Percentiles rank a stretch among this genome's conserved stretches.
Evolutionary conservation across 139 green algal species (phyloP).

Genomic region (Trebouxia sp.): DNA sequence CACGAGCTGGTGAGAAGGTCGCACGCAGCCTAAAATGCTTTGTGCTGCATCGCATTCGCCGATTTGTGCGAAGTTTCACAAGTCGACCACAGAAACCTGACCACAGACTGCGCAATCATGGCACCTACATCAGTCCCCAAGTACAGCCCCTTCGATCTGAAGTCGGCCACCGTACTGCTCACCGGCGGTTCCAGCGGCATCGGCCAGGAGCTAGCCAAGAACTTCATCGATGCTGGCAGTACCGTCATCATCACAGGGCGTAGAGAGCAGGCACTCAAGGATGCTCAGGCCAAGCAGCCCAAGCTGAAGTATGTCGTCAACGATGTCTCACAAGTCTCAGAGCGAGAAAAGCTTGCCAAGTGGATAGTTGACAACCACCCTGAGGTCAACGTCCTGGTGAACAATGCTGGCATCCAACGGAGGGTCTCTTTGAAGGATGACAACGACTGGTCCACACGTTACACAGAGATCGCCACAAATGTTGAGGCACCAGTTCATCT

Average conservation of each 20-base stretch:
- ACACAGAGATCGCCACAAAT: neutral
- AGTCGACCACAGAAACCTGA: no score
- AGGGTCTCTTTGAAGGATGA: neutral
- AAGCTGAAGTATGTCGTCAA: neutral
- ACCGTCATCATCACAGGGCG: constrained; percentile 26
- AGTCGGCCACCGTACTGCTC: constrained; percentile 1
- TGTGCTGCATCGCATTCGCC: no score
- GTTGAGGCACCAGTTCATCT: constrained; percentile 20
- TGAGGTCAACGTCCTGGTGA: constrained; percentile 12
- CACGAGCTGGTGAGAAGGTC: no score
- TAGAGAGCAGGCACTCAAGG: neutral
- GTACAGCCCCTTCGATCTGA: constrained; percentile 4
- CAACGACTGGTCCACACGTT: neutral
- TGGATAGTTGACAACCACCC: neutral
- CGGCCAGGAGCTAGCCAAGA: neutral
- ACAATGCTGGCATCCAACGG: constrained; percentile 22
- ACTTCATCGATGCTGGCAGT: constrained; percentile 10
- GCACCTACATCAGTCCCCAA: neutral
- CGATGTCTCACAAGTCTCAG: neutral
- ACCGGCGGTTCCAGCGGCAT: constrained; percentile 9
- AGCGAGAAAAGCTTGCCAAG: neutral
- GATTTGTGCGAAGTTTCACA: no score
- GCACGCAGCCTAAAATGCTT: no score
- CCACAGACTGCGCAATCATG: neutral
- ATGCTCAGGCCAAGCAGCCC: neutral